Percentiles rank a stretch among this genome's conserved stretches.
Conservation (phyloP, 768 basidiomycete species). For the Fomitopsis serialis region DNA sequence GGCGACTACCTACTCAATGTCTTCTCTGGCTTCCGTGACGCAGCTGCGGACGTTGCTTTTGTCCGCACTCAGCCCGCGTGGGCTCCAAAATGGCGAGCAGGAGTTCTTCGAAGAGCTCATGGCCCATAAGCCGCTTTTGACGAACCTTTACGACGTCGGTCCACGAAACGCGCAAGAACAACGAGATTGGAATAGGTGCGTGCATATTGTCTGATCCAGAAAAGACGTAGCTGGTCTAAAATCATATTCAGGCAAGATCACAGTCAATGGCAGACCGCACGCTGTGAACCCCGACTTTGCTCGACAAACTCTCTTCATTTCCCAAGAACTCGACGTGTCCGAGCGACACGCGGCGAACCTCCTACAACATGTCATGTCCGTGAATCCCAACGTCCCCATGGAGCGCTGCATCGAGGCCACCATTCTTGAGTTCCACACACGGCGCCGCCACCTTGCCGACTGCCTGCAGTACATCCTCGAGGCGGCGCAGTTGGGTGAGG, state of each 20-base stretch:
- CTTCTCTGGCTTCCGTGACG: constrained; percentile 55
- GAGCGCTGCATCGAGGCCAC: constrained; percentile 59
- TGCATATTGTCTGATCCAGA: no score
- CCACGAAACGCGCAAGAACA: constrained; percentile 58
- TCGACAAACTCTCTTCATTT: constrained; percentile 70
- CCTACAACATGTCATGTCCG: constrained; percentile 55
- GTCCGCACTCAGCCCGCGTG: constrained; percentile 39
- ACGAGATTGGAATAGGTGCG: constrained; percentile 64
- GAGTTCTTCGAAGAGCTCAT: constrained; percentile 74
- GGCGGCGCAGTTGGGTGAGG: constrained; percentile 45
- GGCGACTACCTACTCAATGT: constrained; percentile 3
- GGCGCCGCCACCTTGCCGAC: constrained; percentile 66
- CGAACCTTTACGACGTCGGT: constrained; percentile 62
- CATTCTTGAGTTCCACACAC: constrained; percentile 61
- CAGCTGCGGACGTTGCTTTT: constrained; percentile 50
- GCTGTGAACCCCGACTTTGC: constrained; percentile 78
- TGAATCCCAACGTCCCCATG: constrained; percentile 58
- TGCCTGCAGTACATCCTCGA: constrained; percentile 68
- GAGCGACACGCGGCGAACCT: constrained; percentile 75
- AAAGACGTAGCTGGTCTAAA: not conserved
- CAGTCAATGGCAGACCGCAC: constrained; percentile 58
- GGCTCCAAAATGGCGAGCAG: constrained; percentile 52
- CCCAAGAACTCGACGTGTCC: constrained; percentile 76
- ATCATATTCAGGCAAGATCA: constrained; percentile 49
- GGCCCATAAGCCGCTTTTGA: constrained; percentile 56